Evolutionary conservation across 768 basidiomycete genomes (phyloP).

Genomic region (Podaxis sp.): DNA sequence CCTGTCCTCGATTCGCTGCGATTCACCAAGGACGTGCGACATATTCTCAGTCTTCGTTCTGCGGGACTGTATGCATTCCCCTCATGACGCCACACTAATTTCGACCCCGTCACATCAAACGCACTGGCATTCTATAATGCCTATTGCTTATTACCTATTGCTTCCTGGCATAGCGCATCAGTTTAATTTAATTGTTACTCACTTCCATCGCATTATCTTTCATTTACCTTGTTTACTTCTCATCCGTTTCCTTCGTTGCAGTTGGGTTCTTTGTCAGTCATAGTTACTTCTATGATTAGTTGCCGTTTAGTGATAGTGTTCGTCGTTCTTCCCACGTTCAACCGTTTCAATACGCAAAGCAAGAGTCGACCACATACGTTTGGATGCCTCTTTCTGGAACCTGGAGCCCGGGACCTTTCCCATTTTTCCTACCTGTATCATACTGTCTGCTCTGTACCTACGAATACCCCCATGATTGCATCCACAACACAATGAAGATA

Average conservation of each 20-base stretch:
- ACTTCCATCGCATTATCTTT: neutral
- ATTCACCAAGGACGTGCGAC: slow-evolving; percentile 93
- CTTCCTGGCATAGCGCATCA: neutral
- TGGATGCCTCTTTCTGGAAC: neutral
- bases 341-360: neutral
- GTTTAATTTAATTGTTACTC: neutral
- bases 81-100: slow-evolving; percentile 22
- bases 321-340: neutral
- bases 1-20: slow-evolving; percentile 94
- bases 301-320: neutral
- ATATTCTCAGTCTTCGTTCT: slow-evolving; percentile 71
- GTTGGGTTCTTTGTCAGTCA: neutral
- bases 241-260: neutral
- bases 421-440: neutral
- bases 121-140: slow-evolving; percentile 2
- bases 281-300: neutral
- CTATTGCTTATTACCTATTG: neutral
- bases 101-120: neutral
- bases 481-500: neutral
- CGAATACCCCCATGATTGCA: neutral
- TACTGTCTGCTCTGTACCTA: neutral
- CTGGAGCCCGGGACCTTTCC: neutral
- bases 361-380: neutral
- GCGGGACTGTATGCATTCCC: slow-evolving; percentile 29
- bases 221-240: neutral